A percentile compares a stretch with the other conserved stretches of the same genome.
Conservation (phyloP, 306 rosid species). For the Vachellia collinsii region DNA sequence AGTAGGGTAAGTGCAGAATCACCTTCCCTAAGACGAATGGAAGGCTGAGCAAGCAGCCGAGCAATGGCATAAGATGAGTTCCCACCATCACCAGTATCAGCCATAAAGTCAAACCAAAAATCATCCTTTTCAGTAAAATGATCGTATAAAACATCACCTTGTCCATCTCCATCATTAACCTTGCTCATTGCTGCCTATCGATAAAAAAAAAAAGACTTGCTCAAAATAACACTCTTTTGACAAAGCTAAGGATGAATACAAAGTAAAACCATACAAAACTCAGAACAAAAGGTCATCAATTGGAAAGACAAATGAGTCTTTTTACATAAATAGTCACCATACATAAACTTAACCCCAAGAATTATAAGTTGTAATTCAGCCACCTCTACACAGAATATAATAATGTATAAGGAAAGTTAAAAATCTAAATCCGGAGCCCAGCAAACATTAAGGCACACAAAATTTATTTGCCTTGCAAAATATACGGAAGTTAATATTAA, state of each 20-base stretch:
- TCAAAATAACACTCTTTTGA: constrained; percentile 24
- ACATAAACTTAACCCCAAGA: constrained; percentile 17
- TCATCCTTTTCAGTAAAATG: constrained; percentile 80
- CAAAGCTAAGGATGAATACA: constrained; percentile 18
- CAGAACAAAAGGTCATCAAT: constrained; percentile 28
- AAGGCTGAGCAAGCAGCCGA: constrained; percentile 88
- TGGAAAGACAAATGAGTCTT: background rate
- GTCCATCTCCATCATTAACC: constrained; percentile 63
- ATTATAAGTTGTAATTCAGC: background rate
- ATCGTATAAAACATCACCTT: constrained; percentile 70
- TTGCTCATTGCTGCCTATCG: constrained; percentile 95
- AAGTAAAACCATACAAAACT: constrained; percentile 24
- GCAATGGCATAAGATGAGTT: constrained; percentile 96
- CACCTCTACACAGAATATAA: background rate
- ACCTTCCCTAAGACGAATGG: constrained; percentile 54
- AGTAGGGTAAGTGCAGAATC: constrained; percentile 61
- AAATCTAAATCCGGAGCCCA: constrained; percentile 24
- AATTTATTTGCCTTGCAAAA: background rate
- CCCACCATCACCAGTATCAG: constrained; percentile 99
- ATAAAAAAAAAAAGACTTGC: constrained; percentile 36
- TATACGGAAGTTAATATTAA: background rate
- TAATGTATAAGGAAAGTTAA: background rate
- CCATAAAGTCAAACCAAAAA: constrained; percentile 99
- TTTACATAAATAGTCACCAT: constrained; percentile 8
- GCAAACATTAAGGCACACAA: constrained; percentile 1